Conservation (phyloP, 2,329 filamentous ascomycete species). For the Ophiocordyceps robertsii region DNA sequence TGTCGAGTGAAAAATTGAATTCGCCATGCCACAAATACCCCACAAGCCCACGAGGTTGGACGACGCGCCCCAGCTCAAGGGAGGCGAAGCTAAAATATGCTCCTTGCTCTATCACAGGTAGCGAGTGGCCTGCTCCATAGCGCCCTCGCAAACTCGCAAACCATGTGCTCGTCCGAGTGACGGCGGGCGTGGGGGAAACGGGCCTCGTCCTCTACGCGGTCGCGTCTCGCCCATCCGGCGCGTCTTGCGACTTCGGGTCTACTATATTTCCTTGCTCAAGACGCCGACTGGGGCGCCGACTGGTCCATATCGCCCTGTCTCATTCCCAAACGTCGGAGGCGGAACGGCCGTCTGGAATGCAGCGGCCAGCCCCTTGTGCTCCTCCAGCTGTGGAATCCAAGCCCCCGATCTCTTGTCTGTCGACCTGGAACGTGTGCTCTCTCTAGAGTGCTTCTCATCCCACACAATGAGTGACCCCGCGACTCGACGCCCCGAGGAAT, state of each 20-base stretch:
- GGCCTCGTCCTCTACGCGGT: neutral
- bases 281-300: too few species aligned
- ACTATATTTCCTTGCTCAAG: too few species aligned
- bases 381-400: slow-evolving; percentile 5
- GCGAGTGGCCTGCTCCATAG: too few species aligned
- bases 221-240: neutral
- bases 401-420: slow-evolving; percentile 20
- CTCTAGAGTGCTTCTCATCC: slow-evolving; percentile 1
- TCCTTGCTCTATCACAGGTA: too few species aligned
- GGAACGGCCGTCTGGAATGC: slow-evolving; percentile 7
- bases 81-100: neutral
- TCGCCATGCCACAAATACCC: too few species aligned
- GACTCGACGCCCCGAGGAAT: slow-evolving; percentile 18
- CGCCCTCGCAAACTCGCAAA: too few species aligned
- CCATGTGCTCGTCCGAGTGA: neutral
- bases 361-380: slow-evolving; percentile 1
- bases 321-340: slow-evolving; percentile 2
- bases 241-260: neutral
- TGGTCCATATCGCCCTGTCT: slow-evolving; percentile 6
- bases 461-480: slow-evolving; percentile 11
- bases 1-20: too few species aligned
- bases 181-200: neutral
- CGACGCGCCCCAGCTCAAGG: neutral
- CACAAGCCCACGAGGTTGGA: too few species aligned
- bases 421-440: slow-evolving; percentile 11